Conservation (phyloP, 352 stramenopile genomes). For the Globisporangium nodosum region DNA sequence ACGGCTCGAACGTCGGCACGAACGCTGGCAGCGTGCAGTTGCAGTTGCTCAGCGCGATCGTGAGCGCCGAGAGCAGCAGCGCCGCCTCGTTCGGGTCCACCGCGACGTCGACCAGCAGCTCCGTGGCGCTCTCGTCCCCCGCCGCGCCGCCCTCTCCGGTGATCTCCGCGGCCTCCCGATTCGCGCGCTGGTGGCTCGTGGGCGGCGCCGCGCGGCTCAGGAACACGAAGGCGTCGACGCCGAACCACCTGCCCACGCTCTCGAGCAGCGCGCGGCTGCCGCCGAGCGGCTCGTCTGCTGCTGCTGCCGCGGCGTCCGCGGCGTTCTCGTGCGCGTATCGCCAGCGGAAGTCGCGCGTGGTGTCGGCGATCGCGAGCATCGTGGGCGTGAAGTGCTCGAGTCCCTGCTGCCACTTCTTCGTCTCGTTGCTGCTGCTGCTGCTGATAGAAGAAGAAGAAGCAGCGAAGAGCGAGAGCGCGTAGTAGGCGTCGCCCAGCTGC, state of each 20-base stretch:
- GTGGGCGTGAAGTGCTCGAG: constrained; percentile 78
- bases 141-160: background rate
- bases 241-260: constrained; percentile 61
- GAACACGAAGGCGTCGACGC: constrained; percentile 64
- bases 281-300: constrained; percentile 7
- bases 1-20: constrained; percentile 51
- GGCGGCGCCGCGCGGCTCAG: constrained; percentile 31
- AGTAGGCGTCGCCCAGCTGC: background rate
- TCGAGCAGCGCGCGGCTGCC: constrained; percentile 24
- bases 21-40: constrained; percentile 82
- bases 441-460: background rate
- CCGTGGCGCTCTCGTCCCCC: too few species aligned
- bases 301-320: background rate
- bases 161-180: too few species aligned
- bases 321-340: constrained; percentile 2
- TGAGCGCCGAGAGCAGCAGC: constrained; percentile 63
- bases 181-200: too few species aligned
- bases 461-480: background rate
- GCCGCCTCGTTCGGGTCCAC: constrained; percentile 64
- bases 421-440: background rate
- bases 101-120: constrained; percentile 13
- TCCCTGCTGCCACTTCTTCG: constrained; percentile 47
- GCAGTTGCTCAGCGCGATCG: constrained; percentile 69
- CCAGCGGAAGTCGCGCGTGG: constrained; percentile 38
- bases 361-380: constrained; percentile 65